phyloP scores from a whole-genome alignment of 2,329 filamentous ascomycete genomes.

The Stagonosporopsis chrysanthemi region DNA sequence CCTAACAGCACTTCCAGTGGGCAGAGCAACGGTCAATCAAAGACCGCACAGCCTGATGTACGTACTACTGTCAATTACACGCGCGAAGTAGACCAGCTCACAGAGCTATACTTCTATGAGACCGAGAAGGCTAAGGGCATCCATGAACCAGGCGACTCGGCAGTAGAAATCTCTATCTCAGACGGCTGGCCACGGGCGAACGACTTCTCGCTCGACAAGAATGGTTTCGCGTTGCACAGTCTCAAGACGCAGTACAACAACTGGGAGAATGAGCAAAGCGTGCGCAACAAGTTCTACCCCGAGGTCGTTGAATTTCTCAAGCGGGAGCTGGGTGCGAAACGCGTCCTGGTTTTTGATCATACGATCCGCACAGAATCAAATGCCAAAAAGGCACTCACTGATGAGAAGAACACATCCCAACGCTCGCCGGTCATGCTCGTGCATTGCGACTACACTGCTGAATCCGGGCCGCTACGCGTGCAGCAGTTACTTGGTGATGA shows the following conservation, averaged over 20 bases:
- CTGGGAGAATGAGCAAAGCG: constrained; percentile 54
- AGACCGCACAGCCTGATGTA: constrained; percentile 12
- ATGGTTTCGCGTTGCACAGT: constrained; percentile 56
- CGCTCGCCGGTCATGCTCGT: constrained; percentile 60
- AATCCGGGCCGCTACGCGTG: constrained; percentile 54
- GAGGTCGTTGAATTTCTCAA: constrained; percentile 58
- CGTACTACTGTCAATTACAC: constrained; percentile 57
- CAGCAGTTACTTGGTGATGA: constrained; percentile 55
- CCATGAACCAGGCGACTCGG: constrained; percentile 52
- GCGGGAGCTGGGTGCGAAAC: constrained; percentile 53
- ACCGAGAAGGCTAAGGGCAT: constrained; percentile 49
- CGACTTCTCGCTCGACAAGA: constrained; percentile 55
- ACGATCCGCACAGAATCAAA: constrained; percentile 55
- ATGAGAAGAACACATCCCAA: constrained; percentile 44
- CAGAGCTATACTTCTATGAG: constrained; percentile 54
- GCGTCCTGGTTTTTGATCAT: constrained; percentile 60
- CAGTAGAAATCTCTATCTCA: constrained; percentile 50
- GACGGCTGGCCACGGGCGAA: constrained; percentile 54
- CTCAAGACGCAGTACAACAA: constrained; percentile 50
- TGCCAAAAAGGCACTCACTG: constrained; percentile 44
- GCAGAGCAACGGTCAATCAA: constrained; percentile 4
- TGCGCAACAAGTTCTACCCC: constrained; percentile 54
- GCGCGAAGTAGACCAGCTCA: constrained; percentile 52
- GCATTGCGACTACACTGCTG: constrained; percentile 60
- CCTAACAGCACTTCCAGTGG: constrained; percentile 2